Base-by-base conservation (phyloP, 257 asterid genomes). In the Linderniella brevidens region DNA sequence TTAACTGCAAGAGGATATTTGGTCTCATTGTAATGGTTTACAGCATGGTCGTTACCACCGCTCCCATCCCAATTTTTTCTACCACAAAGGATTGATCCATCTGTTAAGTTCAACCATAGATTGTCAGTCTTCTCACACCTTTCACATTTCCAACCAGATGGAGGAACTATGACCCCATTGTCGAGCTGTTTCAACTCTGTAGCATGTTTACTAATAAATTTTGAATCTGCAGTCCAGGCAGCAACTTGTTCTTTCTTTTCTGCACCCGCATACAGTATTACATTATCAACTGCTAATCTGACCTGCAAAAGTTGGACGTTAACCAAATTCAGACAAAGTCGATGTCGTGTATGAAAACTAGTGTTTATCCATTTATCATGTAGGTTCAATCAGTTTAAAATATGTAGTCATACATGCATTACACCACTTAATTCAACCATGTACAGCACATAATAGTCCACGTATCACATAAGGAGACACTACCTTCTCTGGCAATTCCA, bases 401-500 rank as follows among this genome's bases (percentile, higher is more conserved):
- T 25, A 42, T 39, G 46, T 50, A 45, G 14, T 52, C 41, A 15
- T 35, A 44, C 51, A 20, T 44, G 25, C 45, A 42, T 16, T 50
- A 50, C 14, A 8, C 18, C 49, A 48, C 11, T 29, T 41, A 13
- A 48, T 41, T 65, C 12, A 49, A 19, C 29, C 11, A 32, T 25
- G 25, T 3, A 17, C 19, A 43, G 6, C 32, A 3, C 6, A 25
- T 25, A 25, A 25, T 2, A 25, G 6, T 25, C 32, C 32, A 25
- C 6, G 32, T 25, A 25, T 25, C 32, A 25, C 32, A 38, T 53
- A 48, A 38, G 16, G 61, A 43, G 18, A 4, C 17, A 17, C 12
- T 63, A 85, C 98, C 88, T 84, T 85, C 66, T 90, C 99, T 16
- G 99, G 99, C 65, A 90, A 70, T 70, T 85, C 94, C 25, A 85